Evolutionary conservation across 2,329 filamentous ascomycete species (phyloP), one percentile per base, ranked within the genome.

Genomic region (Orbilia oligospora): DNA sequence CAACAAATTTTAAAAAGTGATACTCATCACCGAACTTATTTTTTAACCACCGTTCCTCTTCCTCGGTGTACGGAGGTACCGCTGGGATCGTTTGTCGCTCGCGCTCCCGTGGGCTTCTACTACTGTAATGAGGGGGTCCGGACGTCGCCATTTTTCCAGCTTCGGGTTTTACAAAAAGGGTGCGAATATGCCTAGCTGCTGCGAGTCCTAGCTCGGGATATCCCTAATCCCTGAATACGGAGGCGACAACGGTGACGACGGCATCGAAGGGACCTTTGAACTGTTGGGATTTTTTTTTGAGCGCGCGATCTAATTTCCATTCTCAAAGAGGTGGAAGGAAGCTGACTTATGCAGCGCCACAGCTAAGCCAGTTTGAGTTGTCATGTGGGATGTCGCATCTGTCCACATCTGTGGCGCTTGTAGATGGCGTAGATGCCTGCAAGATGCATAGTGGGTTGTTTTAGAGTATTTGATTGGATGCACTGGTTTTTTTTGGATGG

Each of bases 331-430:
- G 16, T 44, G 33, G 2, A 61, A 44, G 44, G 36, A 36, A 61
- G 56, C 56, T 61, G 56, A 61, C 56, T 46, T 36, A 18, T 27
- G 36, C 20, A 14, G 56, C 36, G 56, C 56, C 56, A 61, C 56
- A 61, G 56, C 56, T 61, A 61, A 61, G 56, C 56, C 56, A 27
- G 33, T 61, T 61, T 61, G 56, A 20, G 56, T 61, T 61, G 56
- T 61, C 56, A 61, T 61, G 56, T 61, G 56, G 56, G 30, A 58
- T 53, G 38, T 41, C 38, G 38, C 38, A 41, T 41, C 27, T 58
- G 53, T 56, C 8, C 53, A 30, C 44, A 8, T 44, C 36, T 61
- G 56, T 61, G 56, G 56, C 56, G 56, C 14, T 46, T 20, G 56
- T 61, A 61, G 56, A 61, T 36, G 56, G 33, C 22, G 36, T 22